phyloP scores from a whole-genome alignment of 345 rosid genomes.

The Cardamine occulta region DNA sequence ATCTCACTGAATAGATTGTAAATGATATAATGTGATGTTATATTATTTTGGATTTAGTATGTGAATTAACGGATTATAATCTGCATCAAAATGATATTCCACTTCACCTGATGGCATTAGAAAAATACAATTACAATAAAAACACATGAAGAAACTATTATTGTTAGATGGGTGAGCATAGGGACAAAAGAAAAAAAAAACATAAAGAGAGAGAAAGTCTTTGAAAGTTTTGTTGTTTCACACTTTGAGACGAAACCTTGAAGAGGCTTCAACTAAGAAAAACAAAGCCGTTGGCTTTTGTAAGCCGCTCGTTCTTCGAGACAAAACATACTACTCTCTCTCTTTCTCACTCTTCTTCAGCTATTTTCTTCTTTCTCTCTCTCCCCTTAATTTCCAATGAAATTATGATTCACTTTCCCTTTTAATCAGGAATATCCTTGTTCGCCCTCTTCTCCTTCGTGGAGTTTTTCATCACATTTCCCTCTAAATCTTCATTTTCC shows the following conservation, averaged over 20 bases:
- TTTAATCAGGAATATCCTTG: conserved; percentile 40
- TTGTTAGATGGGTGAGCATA: conserved; percentile 20
- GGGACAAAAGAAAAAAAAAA: conserved; percentile 19
- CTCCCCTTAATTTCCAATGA: conserved; percentile 37
- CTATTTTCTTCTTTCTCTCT: conserved; percentile 37
- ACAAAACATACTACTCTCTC: conserved; percentile 37
- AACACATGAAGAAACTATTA: conserved; percentile 23
- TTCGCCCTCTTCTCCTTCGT: conserved; percentile 16
- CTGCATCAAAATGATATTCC: conserved; percentile 7
- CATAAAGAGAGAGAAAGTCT: conserved; percentile 36
- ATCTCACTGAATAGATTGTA: conserved; percentile 16
- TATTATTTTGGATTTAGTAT: conserved; percentile 13
- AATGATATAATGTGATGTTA: neutral
- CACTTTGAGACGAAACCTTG: conserved; percentile 38
- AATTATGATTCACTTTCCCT: conserved; percentile 45
- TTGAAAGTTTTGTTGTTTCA: conserved; percentile 34
- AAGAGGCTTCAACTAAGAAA: conserved; percentile 26
- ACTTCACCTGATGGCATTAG: conserved; percentile 26
- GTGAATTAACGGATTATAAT: neutral
- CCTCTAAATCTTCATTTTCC: conserved; percentile 5
- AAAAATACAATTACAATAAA: neutral
- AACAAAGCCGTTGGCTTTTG: conserved; percentile 43
- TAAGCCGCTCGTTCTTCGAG: conserved; percentile 50
- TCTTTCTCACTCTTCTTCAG: conserved; percentile 30
- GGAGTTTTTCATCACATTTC: conserved; percentile 20